Conservation (phyloP, 108 stramenopile species). For the Nitzschia putrida region DNA sequence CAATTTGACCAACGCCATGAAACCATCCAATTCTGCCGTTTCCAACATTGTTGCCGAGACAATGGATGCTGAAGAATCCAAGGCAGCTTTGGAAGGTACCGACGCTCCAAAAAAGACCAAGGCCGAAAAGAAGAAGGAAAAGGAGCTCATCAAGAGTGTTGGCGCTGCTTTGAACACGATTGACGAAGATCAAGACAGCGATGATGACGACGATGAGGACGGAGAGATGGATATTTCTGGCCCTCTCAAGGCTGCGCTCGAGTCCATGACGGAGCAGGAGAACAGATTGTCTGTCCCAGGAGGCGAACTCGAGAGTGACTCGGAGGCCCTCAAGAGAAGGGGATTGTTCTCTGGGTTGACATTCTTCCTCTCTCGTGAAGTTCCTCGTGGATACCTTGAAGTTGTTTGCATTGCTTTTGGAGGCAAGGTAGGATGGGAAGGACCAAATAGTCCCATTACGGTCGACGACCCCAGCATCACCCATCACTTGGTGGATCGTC, state of each 20-base stretch:
- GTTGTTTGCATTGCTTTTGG: slow-evolving; percentile 90
- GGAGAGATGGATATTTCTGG: slow-evolving; percentile 72
- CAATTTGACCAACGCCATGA: slow-evolving; percentile 60
- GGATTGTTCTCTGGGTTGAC: slow-evolving; percentile 81
- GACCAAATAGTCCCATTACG: slow-evolving; percentile 81
- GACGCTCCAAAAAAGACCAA: slow-evolving; percentile 23
- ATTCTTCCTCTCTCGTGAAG: slow-evolving; percentile 93
- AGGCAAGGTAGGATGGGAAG: slow-evolving; percentile 94
- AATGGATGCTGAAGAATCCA: slow-evolving; percentile 27
- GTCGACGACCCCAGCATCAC: slow-evolving; percentile 88
- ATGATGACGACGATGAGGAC: slow-evolving; percentile 65
- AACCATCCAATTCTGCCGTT: slow-evolving; percentile 58
- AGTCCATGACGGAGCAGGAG: slow-evolving; percentile 65
- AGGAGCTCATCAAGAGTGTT: slow-evolving; percentile 60
- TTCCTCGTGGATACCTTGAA: slow-evolving; percentile 92
- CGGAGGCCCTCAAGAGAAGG: slow-evolving; percentile 72
- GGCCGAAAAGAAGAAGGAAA: slow-evolving; percentile 55
- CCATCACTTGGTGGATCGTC: slow-evolving; percentile 92
- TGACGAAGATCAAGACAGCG: slow-evolving; percentile 47
- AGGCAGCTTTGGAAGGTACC: slow-evolving; percentile 14
- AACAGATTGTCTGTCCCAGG: slow-evolving; percentile 38
- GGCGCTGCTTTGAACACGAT: slow-evolving; percentile 71
- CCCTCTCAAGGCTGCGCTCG: slow-evolving; percentile 79
- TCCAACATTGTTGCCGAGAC: slow-evolving; percentile 67
- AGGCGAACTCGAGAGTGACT: slow-evolving; percentile 45